Conservation (phyloP, 192 early-diverging fungal genomes). For the Podila horticola region DNA sequence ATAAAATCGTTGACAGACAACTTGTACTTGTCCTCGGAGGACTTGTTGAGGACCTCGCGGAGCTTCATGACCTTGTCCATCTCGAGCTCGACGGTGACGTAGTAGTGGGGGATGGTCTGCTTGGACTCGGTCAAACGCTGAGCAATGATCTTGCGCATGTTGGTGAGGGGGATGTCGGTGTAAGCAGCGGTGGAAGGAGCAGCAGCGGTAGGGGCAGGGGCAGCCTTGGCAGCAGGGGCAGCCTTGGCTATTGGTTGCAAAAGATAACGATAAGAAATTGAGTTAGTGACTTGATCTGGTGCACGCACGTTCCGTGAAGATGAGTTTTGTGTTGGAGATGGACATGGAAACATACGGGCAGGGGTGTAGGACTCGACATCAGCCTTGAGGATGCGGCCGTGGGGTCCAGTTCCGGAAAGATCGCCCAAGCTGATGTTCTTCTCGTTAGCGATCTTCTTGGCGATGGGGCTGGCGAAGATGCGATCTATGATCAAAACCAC, state of each 20-base stretch:
- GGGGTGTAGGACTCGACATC: slow-evolving; percentile 82
- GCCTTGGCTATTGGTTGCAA: slow-evolving; percentile 30
- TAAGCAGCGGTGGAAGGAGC: slow-evolving; percentile 66
- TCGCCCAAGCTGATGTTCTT: slow-evolving; percentile 80
- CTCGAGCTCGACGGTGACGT: slow-evolving; percentile 85
- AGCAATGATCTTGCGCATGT: slow-evolving; percentile 87
- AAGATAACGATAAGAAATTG: neutral
- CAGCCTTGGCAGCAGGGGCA: slow-evolving; percentile 53
- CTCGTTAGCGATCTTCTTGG: slow-evolving; percentile 87
- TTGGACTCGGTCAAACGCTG: slow-evolving; percentile 81
- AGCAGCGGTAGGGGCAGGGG: slow-evolving; percentile 49
- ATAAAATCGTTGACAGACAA: slow-evolving; percentile 99
- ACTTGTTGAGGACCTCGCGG: slow-evolving; percentile 88
- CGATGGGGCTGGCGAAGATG: slow-evolving; percentile 86
- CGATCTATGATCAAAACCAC: slow-evolving; percentile 56
- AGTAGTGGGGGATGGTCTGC: slow-evolving; percentile 82
- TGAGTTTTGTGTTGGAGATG: neutral
- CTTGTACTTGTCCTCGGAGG: slow-evolving; percentile 91
- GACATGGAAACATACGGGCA: slow-evolving; percentile 33
- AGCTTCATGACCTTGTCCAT: slow-evolving; percentile 91
- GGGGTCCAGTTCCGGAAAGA: slow-evolving; percentile 88
- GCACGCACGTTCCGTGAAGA: too few relatives aligned
- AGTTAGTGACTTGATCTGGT: too few relatives aligned
- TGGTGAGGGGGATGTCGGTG: slow-evolving; percentile 78
- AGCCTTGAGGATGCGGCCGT: slow-evolving; percentile 90